Evolutionary conservation across 805 yeast species (phyloP), one percentile per base, ranked within the genome.

Genomic region (Candida wancherniae): DNA sequence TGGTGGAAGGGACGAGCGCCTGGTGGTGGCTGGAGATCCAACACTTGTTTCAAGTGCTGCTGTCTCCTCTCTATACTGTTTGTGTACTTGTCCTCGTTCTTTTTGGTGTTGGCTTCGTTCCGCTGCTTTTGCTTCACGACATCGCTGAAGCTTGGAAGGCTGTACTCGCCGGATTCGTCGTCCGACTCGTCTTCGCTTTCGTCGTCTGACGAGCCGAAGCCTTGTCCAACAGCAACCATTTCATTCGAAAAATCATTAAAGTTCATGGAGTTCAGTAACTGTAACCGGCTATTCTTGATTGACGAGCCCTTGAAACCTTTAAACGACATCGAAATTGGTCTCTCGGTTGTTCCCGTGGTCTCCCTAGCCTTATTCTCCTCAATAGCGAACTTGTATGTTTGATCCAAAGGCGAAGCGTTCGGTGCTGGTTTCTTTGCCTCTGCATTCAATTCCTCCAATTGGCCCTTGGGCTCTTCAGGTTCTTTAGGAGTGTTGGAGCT

Each of bases 221-320:
- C 69, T 15, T 51, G 60, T 6, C 69, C 69, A 15, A 61, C 68
- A n/a, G 49, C 58, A 13, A 49, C 46, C 4, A 45, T 45, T 9
- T 51, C 48, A 27, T 38, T 34, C 14, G 50, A 45, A 6, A 47
- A 57, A 14, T 58, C 62, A 18, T 60, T 48, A 33, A 57, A 62
- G 31, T 63, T 61, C 25, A 65, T 55, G 7, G 68, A 59, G 16
- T 57, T 65, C 9, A 62, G 52, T 25, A 32, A 37, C 13, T 34
- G 37, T 15, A 42, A 11, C 4, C 26, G 26, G 14, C 36, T 27
- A 26, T 36, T 27, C 15, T 37, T 36, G 19, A 77, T 71, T 2
- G 74, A 60, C 2, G 85, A 80, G 0, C 77, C 83, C 32, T 60
- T 67, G 33, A 80, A 51, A 0, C 87, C 87, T 39, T 70, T 70